Conservation (phyloP, 2,329 filamentous ascomycete genomes). For the Talaromyces sp. region DNA sequence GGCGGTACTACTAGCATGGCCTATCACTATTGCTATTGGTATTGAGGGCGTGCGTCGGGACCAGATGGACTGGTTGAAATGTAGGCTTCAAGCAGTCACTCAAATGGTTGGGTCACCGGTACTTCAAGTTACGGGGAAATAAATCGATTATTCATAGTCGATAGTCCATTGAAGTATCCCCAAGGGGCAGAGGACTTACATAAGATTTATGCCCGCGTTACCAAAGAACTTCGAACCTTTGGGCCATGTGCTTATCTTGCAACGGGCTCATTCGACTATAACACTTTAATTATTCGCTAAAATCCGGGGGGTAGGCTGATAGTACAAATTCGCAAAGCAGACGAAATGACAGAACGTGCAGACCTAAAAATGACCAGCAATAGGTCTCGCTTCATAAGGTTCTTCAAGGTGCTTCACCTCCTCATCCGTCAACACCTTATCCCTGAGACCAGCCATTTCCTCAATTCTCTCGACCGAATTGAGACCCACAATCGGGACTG, state of each 20-base stretch:
- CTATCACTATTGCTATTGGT: slow-evolving; percentile 16
- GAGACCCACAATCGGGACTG: slow-evolving; percentile 52
- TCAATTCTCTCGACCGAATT: slow-evolving; percentile 32
- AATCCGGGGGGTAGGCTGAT: neutral
- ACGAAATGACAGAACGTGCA: neutral
- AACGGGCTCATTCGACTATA: neutral
- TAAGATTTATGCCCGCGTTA: too few species aligned
- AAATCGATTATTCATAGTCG: neutral
- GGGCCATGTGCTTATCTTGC: too few species aligned
- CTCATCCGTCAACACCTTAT: neutral
- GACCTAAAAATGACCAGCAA: slow-evolving; percentile 10
- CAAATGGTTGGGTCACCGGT: neutral
- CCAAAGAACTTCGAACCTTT: too few species aligned
- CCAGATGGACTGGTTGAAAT: slow-evolving; percentile 16
- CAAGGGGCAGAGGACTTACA: too few species aligned
- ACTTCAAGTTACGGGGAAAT: neutral
- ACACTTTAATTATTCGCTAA: neutral
- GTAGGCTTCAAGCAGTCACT: neutral
- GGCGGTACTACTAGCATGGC: slow-evolving; percentile 19
- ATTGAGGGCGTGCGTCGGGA: neutral
- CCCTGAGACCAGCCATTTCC: neutral
- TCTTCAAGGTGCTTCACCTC: neutral
- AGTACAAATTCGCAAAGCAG: neutral
- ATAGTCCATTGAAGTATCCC: neutral
- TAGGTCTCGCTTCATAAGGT: neutral